Evolutionary conservation across 768 basidiomycete genomes (phyloP).

Genomic region (Cystofilobasidium bisporidii): DNA sequence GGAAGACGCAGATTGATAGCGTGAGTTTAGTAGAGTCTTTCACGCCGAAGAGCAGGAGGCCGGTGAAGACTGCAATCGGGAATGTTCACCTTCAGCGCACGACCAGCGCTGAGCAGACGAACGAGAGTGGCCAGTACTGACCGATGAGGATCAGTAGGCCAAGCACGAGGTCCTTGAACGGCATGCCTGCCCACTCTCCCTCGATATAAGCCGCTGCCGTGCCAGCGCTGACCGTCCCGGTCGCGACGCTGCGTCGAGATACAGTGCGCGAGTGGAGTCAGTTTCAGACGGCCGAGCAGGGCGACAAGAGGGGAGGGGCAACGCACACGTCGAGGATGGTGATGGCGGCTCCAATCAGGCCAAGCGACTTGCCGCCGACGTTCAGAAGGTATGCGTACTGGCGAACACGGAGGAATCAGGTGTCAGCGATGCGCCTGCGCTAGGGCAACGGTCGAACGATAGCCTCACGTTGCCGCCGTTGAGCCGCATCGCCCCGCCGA

Average conservation of each 20-base stretch:
- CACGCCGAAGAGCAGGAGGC: conserved; percentile 9
- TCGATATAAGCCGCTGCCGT: conserved; percentile 60
- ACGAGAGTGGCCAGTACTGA: conserved; percentile 45
- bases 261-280: background rate
- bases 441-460: too few species aligned
- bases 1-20: conserved; percentile 50
- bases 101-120: conserved; percentile 32
- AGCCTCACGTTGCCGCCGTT: conserved; percentile 51
- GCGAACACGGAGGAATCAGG: background rate
- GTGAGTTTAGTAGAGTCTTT: conserved; percentile 46
- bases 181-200: conserved; percentile 51
- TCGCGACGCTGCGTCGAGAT: conserved; percentile 44
- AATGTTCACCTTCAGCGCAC: too few species aligned
- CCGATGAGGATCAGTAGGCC: conserved; percentile 50
- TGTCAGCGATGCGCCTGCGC: background rate
- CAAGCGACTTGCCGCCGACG: conserved; percentile 54
- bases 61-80: conserved; percentile 26
- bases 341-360: conserved; percentile 56
- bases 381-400: conserved; percentile 38
- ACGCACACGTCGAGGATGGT: conserved; percentile 56
- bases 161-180: conserved; percentile 51
- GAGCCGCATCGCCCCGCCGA: conserved; percentile 59
- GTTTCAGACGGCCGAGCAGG: background rate
- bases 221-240: conserved; percentile 61
- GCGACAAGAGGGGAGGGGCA: background rate